Conservation (phyloP, 495 filamentous ascomycete genomes). For the Copromyces sp. region DNA sequence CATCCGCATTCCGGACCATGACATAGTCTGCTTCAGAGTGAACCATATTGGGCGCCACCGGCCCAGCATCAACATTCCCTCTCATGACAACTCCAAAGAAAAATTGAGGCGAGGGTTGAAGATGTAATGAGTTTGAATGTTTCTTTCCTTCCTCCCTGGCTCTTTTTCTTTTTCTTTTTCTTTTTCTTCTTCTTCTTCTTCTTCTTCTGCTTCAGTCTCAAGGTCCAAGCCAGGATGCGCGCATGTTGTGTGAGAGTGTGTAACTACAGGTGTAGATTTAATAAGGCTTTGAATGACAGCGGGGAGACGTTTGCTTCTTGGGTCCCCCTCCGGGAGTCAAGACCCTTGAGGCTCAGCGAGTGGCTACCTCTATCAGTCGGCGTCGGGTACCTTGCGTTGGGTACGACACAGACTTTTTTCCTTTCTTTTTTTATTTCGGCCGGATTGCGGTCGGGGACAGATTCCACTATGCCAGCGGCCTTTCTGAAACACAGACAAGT, state of each 20-base stretch:
- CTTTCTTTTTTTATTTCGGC: slow-evolving; percentile 4
- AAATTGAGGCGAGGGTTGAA: neutral
- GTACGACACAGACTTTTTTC: slow-evolving; percentile 8
- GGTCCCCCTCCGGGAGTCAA: neutral
- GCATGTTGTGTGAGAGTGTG: neutral
- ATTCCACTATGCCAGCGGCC: slow-evolving; percentile 10
- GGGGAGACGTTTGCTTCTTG: neutral
- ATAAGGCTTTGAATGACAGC: neutral
- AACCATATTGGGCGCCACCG: slow-evolving; percentile 14
- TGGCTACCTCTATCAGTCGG: neutral
- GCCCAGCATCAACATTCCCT: slow-evolving; percentile 6
- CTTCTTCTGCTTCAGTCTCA: neutral
- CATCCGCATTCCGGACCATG: slow-evolving; percentile 7
- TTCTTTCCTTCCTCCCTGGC: neutral
- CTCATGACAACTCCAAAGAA: neutral
- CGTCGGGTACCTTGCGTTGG: neutral
- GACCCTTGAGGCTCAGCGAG: neutral
- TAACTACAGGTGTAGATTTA: neutral
- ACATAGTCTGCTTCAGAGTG: slow-evolving; percentile 13
- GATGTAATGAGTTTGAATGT: neutral
- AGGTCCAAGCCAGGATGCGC: neutral
- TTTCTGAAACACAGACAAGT: slow-evolving; percentile 25
- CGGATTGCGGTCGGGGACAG: slow-evolving; percentile 14
- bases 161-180: neutral
- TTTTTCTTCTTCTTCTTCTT: neutral